These are phyloP conservation scores for Anisodus acutangulus DNA, from an alignment of 257 asterid genomes.

Conservation along the genomic window DNA sequence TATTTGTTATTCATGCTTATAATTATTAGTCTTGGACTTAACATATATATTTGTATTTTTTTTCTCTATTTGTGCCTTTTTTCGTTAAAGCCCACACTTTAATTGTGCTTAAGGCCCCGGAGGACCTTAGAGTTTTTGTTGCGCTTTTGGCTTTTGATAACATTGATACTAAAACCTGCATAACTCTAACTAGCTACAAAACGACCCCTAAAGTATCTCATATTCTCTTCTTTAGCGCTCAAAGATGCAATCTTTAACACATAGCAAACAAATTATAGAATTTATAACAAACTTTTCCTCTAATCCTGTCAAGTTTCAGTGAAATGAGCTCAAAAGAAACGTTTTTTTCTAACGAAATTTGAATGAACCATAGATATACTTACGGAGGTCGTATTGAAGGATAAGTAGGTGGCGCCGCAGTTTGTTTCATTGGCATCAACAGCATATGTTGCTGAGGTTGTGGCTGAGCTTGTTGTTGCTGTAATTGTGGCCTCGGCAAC, in stretches of 20 bases:
- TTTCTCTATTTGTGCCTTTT: no score
- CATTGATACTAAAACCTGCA: no score
- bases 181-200: no score
- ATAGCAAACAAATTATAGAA: no score
- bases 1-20: no score
- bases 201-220: no score
- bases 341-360: no score
- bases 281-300: neutral
- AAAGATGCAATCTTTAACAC: neutral
- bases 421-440: slow-evolving; percentile 58
- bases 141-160: no score
- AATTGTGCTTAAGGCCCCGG: no score
- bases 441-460: slow-evolving; percentile 32
- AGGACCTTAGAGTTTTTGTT: no score
- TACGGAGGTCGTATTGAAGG: slow-evolving; percentile 72
- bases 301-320: neutral
- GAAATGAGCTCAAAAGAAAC: neutral
- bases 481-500: slow-evolving; percentile 39
- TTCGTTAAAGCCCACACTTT: no score
- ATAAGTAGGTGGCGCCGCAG: slow-evolving; percentile 53
- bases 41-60: no score
- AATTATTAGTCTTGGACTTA: neutral
- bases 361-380: slow-evolving; percentile 31
- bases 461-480: slow-evolving; percentile 35
- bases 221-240: neutral